Conservation (phyloP, 306 rosid species). For the Trifolium dubium region DNA sequence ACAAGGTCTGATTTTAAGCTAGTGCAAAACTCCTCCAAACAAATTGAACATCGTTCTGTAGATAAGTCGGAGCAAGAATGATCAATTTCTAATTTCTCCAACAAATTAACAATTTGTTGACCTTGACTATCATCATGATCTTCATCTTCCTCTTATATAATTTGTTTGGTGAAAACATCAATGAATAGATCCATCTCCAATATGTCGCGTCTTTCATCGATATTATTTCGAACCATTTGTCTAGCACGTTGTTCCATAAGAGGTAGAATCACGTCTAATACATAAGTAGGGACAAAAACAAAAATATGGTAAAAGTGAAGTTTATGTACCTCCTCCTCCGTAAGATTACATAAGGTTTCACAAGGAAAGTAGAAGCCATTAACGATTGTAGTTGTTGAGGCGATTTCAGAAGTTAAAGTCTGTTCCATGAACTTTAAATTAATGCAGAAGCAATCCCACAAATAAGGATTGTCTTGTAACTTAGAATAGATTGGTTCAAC, state of each 20-base stretch:
- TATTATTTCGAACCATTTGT: background rate
- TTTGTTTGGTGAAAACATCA: background rate
- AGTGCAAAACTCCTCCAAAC: background rate
- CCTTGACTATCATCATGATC: background rate
- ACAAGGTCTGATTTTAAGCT: background rate
- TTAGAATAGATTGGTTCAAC: too few relatives aligned
- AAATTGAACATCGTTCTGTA: background rate
- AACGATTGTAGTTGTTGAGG: too few relatives aligned
- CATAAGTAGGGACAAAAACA: background rate
- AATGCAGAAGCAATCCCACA: too few relatives aligned
- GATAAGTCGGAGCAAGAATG: background rate
- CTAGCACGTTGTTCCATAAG: background rate
- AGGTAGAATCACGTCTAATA: background rate
- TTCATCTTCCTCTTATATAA: background rate
- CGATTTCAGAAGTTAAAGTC: too few relatives aligned
- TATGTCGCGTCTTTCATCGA: background rate
- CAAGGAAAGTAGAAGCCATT: too few relatives aligned
- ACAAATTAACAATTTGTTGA: background rate
- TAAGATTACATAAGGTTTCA: too few relatives aligned
- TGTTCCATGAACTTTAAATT: too few relatives aligned
- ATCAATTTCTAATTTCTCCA: background rate
- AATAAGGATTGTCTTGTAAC: too few relatives aligned
- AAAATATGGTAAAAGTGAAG: too few relatives aligned
- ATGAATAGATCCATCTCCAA: background rate
- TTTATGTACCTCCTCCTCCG: too few relatives aligned